phyloP scores from a whole-genome alignment of 2,329 filamentous ascomycete genomes.

The Ophioceras dolichostomum region DNA sequence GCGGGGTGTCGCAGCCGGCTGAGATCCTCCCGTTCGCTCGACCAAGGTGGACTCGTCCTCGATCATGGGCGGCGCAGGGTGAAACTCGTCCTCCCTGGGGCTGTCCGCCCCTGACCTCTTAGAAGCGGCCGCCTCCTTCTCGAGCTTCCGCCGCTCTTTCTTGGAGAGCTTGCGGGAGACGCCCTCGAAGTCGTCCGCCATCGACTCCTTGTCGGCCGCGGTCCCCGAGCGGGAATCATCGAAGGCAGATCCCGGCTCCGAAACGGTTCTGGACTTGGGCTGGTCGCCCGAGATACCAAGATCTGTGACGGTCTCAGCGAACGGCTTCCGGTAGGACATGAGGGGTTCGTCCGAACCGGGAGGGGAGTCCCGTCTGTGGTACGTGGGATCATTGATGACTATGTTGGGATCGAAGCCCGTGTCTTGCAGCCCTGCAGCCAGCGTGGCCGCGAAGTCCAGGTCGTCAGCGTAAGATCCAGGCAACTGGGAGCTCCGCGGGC shows the following conservation, averaged over 20 bases:
- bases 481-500: constrained; percentile 36
- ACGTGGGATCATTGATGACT: constrained; percentile 53
- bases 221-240: not conserved
- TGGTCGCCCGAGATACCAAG: constrained; percentile 12
- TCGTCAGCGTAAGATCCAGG: constrained; percentile 57
- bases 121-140: constrained; percentile 1
- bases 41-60: constrained; percentile 3
- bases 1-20: no score
- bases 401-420: constrained; percentile 61
- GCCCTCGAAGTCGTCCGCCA: not conserved
- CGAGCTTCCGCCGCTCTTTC: constrained; percentile 10
- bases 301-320: constrained; percentile 33
- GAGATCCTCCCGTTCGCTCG: constrained; percentile 1
- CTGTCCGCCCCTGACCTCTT: not conserved
- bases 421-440: constrained; percentile 57
- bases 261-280: not conserved
- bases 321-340: constrained; percentile 32
- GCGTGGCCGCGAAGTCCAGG: constrained; percentile 54
- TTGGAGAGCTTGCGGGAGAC: constrained; percentile 12
- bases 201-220: not conserved
- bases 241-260: not conserved
- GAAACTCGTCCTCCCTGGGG: no score
- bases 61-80: not conserved
- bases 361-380: constrained; percentile 50
- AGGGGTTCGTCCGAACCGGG: constrained; percentile 39